A percentile compares a stretch with the other conserved stretches of the same genome.
Evolutionary conservation across 306 rosid genomes (phyloP).

Genomic region (Vigna mungo): DNA sequence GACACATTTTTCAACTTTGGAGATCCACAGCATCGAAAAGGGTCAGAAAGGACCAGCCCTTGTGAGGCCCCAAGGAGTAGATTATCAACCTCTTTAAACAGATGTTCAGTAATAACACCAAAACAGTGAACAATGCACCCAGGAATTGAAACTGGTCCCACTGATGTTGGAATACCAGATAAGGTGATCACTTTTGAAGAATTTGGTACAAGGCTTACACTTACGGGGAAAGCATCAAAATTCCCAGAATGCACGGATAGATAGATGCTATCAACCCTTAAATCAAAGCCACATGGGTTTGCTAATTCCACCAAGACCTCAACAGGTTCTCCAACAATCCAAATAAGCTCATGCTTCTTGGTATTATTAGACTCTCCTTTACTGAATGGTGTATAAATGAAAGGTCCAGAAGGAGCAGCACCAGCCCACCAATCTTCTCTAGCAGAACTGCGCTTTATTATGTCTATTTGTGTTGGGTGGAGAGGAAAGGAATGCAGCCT

Average conservation of each 20-base stretch:
- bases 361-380: slow-evolving; percentile 81
- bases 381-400: slow-evolving; percentile 96
- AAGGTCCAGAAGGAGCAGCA: slow-evolving; percentile 93
- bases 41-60: slow-evolving; percentile 98
- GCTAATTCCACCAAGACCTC: slow-evolving; percentile 96
- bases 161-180: slow-evolving; percentile 93
- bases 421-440: slow-evolving; percentile 99
- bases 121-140: slow-evolving; percentile 96
- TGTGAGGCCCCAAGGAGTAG: slow-evolving; percentile 92
- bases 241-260: slow-evolving; percentile 91
- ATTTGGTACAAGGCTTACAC: slow-evolving; percentile 84
- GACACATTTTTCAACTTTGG: slow-evolving; percentile 77
- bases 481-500: slow-evolving; percentile 92
- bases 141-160: slow-evolving; percentile 80
- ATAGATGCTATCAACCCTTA: slow-evolving; percentile 95
- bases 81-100: slow-evolving; percentile 96
- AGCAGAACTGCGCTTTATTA: slow-evolving; percentile 86
- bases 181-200: slow-evolving; percentile 89
- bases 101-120: slow-evolving; percentile 97
- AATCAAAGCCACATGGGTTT: slow-evolving; percentile 95
- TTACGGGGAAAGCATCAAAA: slow-evolving; percentile 91
- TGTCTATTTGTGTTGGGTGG: slow-evolving; percentile 85
- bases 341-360: slow-evolving; percentile 80
- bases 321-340: slow-evolving; percentile 96
- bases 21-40: slow-evolving; percentile 96